Base-by-base conservation (phyloP, 805 yeast genomes). In the Ogataea trehalophila region DNA sequence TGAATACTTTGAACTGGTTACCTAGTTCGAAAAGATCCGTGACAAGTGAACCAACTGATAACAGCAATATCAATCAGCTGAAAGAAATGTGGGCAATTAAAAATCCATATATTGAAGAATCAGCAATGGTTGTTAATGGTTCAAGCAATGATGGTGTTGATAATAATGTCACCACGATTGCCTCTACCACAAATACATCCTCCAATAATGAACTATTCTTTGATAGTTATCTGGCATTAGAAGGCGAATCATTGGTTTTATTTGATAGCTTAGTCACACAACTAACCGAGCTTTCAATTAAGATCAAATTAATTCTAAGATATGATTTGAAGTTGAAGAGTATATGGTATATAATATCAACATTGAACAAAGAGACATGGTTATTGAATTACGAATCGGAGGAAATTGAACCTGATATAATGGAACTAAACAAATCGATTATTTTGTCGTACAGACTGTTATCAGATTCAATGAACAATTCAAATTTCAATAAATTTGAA, bases 1-100 rank as follows among this genome's bases (percentile, higher is more conserved):
- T 72, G 16, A 79, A 89, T 81, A 67, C 82, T 3, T 62, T 79
- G 37, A 56, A 69, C 16, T 83, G 90, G 86, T 69, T 87, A 39
- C 84, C 87, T 0, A 59, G 59, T 5, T 64, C 82, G 58, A 70
- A 77, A 45, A 75, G 77, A 44, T 71, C 70, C 8, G 61, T 67
- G 6, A 46, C 42, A 14, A 44, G 16, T 7, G 13, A 33, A 14
- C n/a, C n/a, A 18, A 2, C 41, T 0, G 46, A 52, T 14, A 36
- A 48, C 7, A 45, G 56, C 7, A 56, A 47, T 39, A 46, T 55
- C n/a, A 56, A 60, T 26, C 45, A 51, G 14, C 47, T 65, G 37
- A 61, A 58, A 37, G 65, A 65, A 26, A 49, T 55, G 7, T 68
- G 72, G 72, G 56, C 54, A 22, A 56, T 64, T 17, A 45, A 53